Conservation (phyloP, 768 basidiomycete species). For the Pleurotus pulmonarius region DNA sequence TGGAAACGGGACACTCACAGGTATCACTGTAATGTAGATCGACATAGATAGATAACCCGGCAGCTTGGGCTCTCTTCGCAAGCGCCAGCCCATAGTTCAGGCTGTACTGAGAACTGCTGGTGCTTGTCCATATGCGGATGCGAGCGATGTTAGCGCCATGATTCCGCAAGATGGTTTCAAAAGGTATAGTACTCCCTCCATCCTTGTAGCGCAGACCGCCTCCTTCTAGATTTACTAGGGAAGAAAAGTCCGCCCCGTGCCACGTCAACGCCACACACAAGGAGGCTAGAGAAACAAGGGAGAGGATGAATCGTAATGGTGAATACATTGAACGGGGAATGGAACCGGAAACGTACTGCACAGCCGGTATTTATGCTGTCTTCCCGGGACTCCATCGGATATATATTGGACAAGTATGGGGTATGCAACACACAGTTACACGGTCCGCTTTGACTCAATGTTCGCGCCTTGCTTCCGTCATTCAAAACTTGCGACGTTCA, state of each 20-base stretch:
- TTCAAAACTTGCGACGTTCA: no score
- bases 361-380: background rate
- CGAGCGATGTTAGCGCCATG: slow-evolving; percentile 58
- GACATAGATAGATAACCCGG: slow-evolving; percentile 51
- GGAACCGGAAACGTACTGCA: slow-evolving; percentile 10
- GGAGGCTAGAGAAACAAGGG: slow-evolving; percentile 17
- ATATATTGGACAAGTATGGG: background rate
- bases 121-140: slow-evolving; percentile 61
- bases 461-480: no score
- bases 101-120: slow-evolving; percentile 45
- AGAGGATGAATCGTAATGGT: slow-evolving; percentile 4
- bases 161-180: slow-evolving; percentile 50
- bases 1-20: slow-evolving; percentile 29
- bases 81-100: slow-evolving; percentile 47
- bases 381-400: slow-evolving; percentile 15
- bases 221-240: slow-evolving; percentile 50
- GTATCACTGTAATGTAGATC: slow-evolving; percentile 65
- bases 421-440: no score
- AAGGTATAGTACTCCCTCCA: slow-evolving; percentile 17
- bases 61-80: slow-evolving; percentile 52
- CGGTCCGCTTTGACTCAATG: no score
- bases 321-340: background rate
- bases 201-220: slow-evolving; percentile 28
- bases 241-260: slow-evolving; percentile 56
- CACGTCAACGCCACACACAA: slow-evolving; percentile 36